Evolutionary conservation across 257 asterid species (phyloP), one percentile per base, ranked within the genome.

Genomic region (Primulina eburnea): DNA sequence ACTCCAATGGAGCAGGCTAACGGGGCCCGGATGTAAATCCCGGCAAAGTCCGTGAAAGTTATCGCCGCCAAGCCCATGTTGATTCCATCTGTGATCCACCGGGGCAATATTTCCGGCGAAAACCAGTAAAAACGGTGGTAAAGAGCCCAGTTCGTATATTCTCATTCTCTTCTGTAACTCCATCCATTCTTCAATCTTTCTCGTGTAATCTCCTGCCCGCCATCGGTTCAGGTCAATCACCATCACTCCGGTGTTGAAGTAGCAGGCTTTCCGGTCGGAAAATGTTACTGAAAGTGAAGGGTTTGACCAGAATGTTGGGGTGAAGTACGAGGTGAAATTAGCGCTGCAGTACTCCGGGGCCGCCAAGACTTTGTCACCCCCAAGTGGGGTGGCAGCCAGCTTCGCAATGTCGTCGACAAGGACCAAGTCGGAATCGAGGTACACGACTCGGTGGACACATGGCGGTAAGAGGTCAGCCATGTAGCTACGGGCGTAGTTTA

Each of bases 261-360:
- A 92, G 81, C 98, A 92, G 0, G 98, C 84, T 10, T 69, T 77
- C 0, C 96, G 82, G 61, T 84, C 72, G 6, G 95, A 90, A 72
- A 90, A 90, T 0, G 96, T 88, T 34, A 86, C 61, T 1, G 97
- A 84, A 0, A 92, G 88, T 0, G 98, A 81, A 0, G 98, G 98
- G 78, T 80, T 90, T 0, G 98, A 87, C 98, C 98, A 92, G 79
- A 92, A 87, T 0, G 96, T 78, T 0, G 98, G 83, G 0, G 98
- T 92, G 84, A 92, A 92, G 74, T 92, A 92, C 4, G 88, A 53
- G 16, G 95, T 90, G 89, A 92, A 92, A 58, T 92, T 90, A 26
- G 98, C 98, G 72, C 82, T 83, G 82, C 98, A 92, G 71, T 92
- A 92, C 69, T 92, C 97, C 8, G 98, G 97, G 4, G 98, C 98